These are phyloP conservation scores for Salix exigua DNA, from an alignment of 345 rosid genomes.

Conservation along the genomic window DNA sequence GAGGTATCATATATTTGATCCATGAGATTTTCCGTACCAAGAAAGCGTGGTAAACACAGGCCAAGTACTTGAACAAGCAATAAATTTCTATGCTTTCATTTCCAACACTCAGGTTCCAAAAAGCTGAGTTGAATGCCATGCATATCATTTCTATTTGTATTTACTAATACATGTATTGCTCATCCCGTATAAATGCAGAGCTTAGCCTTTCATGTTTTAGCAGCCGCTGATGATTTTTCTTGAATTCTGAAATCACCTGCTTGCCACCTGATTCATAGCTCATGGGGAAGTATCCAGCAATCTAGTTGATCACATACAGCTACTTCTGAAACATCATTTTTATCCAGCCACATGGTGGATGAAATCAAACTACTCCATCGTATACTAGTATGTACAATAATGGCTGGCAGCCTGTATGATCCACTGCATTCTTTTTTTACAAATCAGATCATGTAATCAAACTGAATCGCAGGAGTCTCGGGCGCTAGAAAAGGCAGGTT, in stretches of 20 bases:
- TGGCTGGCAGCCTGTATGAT: background rate
- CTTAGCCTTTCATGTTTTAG: background rate
- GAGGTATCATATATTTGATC: conserved; percentile 8
- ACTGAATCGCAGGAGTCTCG: conserved; percentile 37
- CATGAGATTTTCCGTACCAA: background rate
- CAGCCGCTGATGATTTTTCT: background rate
- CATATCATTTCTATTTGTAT: background rate
- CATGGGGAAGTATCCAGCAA: conserved; percentile 1
- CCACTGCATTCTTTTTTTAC: conserved; percentile 4
- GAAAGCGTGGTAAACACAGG: conserved; percentile 10
- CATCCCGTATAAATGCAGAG: background rate
- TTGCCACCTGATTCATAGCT: background rate
- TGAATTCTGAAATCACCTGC: conserved; percentile 5
- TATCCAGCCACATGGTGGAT: conserved; percentile 10
- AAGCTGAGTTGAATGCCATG: conserved; percentile 41
- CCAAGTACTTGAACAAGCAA: background rate
- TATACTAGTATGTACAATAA: conserved; percentile 23
- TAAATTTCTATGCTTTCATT: conserved; percentile 13
- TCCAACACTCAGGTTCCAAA: conserved; percentile 46
- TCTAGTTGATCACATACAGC: conserved; percentile 24
- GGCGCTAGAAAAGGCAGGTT: conserved; percentile 42
- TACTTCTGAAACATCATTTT: conserved; percentile 5
- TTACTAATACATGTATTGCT: conserved; percentile 8
- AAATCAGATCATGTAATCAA: conserved; percentile 62
- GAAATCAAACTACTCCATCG: conserved; percentile 12